Conservation (phyloP, 768 basidiomycete species). For the Phlebiopsis gigantea region DNA sequence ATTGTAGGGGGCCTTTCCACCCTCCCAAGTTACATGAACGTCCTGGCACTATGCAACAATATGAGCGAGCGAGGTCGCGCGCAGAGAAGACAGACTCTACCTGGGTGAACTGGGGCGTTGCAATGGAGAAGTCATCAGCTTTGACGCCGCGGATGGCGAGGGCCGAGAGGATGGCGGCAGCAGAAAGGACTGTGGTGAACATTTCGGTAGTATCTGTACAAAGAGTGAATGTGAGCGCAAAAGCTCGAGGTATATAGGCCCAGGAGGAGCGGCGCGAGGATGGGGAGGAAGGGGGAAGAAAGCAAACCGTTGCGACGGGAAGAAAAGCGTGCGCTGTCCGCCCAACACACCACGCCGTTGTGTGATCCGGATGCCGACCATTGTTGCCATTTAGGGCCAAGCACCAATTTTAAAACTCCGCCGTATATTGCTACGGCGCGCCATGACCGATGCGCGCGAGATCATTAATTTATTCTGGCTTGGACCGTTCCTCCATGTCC, state of each 20-base stretch:
- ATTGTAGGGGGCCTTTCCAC: slow-evolving; percentile 46
- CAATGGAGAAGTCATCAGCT: slow-evolving; percentile 47
- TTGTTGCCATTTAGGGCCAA: slow-evolving; percentile 1
- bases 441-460: neutral
- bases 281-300: slow-evolving; percentile 21
- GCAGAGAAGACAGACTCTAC: slow-evolving; percentile 27
- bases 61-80: neutral
- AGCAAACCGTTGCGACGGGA: slow-evolving; percentile 11
- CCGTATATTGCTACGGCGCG: neutral
- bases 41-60: slow-evolving; percentile 43
- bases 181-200: slow-evolving; percentile 75
- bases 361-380: slow-evolving; percentile 4
- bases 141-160: slow-evolving; percentile 46
- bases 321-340: slow-evolving; percentile 6
- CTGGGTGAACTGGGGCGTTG: slow-evolving; percentile 48
- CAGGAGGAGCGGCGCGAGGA: slow-evolving; percentile 15
- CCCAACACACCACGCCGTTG: neutral
- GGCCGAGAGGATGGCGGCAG: slow-evolving; percentile 55
- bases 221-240: slow-evolving; percentile 22
- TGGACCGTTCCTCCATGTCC: slow-evolving; percentile 4
- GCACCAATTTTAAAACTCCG: neutral
- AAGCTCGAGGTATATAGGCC: slow-evolving; percentile 21
- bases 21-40: slow-evolving; percentile 47
- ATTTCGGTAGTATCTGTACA: slow-evolving; percentile 36
- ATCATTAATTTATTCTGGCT: neutral